A percentile compares a stretch with the other conserved stretches of the same genome.
phyloP scores from a whole-genome alignment of 352 stramenopile genomes.

The Phytophthora pistaciae region DNA sequence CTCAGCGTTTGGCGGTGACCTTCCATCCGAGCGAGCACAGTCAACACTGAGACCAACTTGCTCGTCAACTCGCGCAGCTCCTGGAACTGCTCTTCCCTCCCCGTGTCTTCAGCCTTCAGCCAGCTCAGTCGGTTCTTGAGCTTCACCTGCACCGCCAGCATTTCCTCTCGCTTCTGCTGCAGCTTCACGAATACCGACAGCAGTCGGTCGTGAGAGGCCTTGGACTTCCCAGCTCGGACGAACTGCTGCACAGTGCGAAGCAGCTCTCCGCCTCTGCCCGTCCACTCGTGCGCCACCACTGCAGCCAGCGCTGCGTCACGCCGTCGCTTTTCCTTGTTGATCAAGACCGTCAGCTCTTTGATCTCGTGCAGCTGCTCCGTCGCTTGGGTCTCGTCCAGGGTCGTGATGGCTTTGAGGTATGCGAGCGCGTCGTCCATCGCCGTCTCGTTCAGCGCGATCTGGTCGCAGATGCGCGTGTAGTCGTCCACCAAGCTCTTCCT shows the following conservation, averaged over 20 bases:
- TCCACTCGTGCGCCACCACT: neutral
- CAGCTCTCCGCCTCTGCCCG: neutral
- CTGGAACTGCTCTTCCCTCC: neutral
- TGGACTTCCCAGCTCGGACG: neutral
- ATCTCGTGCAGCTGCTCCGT: slow-evolving; percentile 4
- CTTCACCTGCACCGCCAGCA: neutral
- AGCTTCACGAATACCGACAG: neutral
- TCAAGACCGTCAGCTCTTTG: slow-evolving; percentile 1
- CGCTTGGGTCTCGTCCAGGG: neutral
- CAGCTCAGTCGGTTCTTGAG: neutral
- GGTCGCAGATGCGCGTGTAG: slow-evolving; percentile 14
- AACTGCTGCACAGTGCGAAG: neutral
- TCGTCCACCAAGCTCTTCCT: slow-evolving; percentile 15
- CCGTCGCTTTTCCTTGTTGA: slow-evolving; percentile 6
- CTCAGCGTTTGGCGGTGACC: neutral
- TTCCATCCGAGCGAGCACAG: neutral
- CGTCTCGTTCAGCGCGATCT: slow-evolving; percentile 15
- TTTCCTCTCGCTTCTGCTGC: neutral
- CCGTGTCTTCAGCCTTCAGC: neutral
- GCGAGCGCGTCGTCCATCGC: slow-evolving; percentile 13
- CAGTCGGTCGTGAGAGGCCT: neutral
- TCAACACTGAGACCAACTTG: neutral
- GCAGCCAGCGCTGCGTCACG: slow-evolving; percentile 2
- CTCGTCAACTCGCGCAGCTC: neutral
- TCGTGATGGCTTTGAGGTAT: slow-evolving; percentile 8